phyloP scores from a whole-genome alignment of 345 rosid species.

The Zanthoxylum bungeanum region DNA sequence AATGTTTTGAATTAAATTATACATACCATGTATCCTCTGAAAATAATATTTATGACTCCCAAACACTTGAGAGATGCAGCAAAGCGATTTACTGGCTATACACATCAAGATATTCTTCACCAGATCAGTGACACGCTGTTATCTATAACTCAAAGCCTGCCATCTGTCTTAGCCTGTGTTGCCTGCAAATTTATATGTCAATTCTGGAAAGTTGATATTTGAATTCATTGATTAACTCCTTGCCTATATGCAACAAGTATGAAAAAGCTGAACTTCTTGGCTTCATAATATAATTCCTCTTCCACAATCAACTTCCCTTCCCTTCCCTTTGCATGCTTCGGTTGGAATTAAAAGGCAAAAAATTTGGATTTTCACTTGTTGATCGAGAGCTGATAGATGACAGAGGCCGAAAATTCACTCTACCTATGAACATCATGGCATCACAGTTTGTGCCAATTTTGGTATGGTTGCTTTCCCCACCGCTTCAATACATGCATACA shows the following conservation, averaged over 20 bases:
- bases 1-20: not conserved
- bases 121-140: not conserved
- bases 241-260: not conserved
- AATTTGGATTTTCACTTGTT: slow-evolving; percentile 7
- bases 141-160: not conserved
- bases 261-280: slow-evolving; percentile 7
- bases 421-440: not conserved
- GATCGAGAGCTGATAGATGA: slow-evolving; percentile 3
- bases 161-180: not conserved
- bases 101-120: not conserved
- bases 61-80: not conserved
- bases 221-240: slow-evolving; percentile 4
- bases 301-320: not conserved
- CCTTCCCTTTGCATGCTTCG: not conserved
- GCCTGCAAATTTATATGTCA: not conserved
- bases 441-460: slow-evolving; percentile 76
- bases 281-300: not conserved
- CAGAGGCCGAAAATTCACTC: slow-evolving; percentile 14
- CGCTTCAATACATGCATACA: slow-evolving; percentile 79
- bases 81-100: not conserved
- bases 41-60: not conserved
- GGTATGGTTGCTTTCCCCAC: slow-evolving; percentile 90
- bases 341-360: not conserved
- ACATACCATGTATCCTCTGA: not conserved
- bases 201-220: slow-evolving; percentile 4